Evolutionary conservation across 176 grass and related monocot genomes (phyloP), one percentile per base, ranked within the genome.

Genomic region (Eleusine coracana): DNA sequence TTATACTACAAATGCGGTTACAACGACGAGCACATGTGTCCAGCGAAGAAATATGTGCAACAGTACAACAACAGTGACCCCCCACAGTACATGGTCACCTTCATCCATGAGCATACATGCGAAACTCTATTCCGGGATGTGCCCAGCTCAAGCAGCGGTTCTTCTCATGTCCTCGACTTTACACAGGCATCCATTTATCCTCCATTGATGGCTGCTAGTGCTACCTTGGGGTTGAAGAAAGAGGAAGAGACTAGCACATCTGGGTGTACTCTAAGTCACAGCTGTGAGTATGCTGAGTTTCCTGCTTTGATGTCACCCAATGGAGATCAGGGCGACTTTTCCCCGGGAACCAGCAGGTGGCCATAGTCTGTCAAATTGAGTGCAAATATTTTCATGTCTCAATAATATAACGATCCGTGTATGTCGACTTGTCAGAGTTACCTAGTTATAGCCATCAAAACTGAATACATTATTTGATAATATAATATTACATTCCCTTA

Each of bases 1-100:
- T 27, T 78, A 42, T 90, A 90, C 84, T 90, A 90, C 60, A 83
- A 76, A 79, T 90, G 88, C 34, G 75, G 79, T 62, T 90, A 80
- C 61, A 68, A 61, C 7, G 68, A 83, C 13, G 84, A 83, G 10
- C 62, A 78, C 18, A 90, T 63, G 51, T 90, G 88, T 20, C 67
- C 68, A 42, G 88, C 88, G 5, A 90, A 79, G 68, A 90, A 90
- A 83, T 86, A 83, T 13, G 68, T 90, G 17, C 88, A 90, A 79
- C 84, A 83, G 16, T n/a, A 79, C 9, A 83, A 50, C 74, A 79
- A 42, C 16, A 51, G 18, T 10, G 2, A 67, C 31, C 78, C 55
- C 48, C 88, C 80, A 7, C 3, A 64, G 70, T 90, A 68, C 61
- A 5, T 20, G 68, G 80, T 90, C 28, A 87, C 84, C 28, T 68